Evolutionary conservation across 2,329 filamentous ascomycete genomes (phyloP), one percentile per base, ranked within the genome.

Genomic region (Chrysoporthe puriensis): DNA sequence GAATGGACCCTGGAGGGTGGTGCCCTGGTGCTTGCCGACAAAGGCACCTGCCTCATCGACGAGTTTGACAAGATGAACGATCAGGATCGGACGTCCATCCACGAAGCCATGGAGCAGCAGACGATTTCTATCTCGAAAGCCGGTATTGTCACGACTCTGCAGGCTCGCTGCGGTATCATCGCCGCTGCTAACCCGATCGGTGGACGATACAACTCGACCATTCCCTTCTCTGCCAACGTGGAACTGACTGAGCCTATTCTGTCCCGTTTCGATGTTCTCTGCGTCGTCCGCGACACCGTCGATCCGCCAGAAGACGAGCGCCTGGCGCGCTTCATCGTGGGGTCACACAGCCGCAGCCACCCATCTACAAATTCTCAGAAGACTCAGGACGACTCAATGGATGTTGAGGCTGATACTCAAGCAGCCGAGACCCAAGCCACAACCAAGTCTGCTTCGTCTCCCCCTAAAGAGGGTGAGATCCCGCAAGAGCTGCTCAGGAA

Each of bases 21-120:
- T 76, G 96, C 96, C 4, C 85, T 99, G 13, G 96, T 99, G 74
- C 88, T 99, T 66, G 96, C 96, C 18, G 96, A 99, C 78, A 91
- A 93, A 72, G 96, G 96, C 52, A 97, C 93, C 18, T 98, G 96
- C 76, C 85, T 99, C 42, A 99, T 99, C 71, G 96, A 99, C 75
- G 96, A 99, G 80, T 99, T 99, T 74, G 96, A 99, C 86, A 99
- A 99, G 85, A 99, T 99, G 96, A 98, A 98, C 78, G 96, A 99
- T 77, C 94, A 98, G 77, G 96, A 99, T 79, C 89, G 96, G 72
- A 98, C 96, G 0, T 97, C 94, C 8, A 99, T 99, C 73, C 96
- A 99, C 86, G 96, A 99, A 84, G 96, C 96, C 69, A 99, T 99
- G 96, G 96, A 99, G 80, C 96, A 99, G 80, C 96, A 99, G 81